Conservation (phyloP, 306 rosid species). For the Acmispon strigosus region DNA sequence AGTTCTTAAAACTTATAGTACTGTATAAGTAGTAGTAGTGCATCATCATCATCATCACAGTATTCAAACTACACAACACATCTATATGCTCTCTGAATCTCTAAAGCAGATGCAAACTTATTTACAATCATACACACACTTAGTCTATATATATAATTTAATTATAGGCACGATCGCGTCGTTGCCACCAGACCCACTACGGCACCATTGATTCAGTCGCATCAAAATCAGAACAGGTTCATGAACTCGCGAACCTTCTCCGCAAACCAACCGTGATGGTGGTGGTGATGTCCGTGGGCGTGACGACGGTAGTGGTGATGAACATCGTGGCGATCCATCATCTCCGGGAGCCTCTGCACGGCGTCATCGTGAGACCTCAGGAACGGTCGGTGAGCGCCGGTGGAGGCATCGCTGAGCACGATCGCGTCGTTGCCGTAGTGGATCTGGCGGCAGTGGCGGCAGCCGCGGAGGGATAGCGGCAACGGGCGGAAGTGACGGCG, state of each 20-base stretch:
- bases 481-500: conserved; percentile 21
- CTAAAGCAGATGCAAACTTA: conserved; percentile 8
- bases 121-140: neutral
- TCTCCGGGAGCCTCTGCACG: too few relatives aligned
- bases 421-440: conserved; percentile 29
- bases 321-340: too few relatives aligned
- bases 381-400: too few relatives aligned
- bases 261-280: conserved; percentile 3
- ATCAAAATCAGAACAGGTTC: conserved; percentile 13
- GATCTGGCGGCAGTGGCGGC: conserved; percentile 29
- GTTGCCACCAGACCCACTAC: too few relatives aligned
- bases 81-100: neutral
- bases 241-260: conserved; percentile 19
- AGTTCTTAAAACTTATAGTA: too few relatives aligned
- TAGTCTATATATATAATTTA: neutral
- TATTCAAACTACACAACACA: neutral
- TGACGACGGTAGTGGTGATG: neutral
- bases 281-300: neutral
- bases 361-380: too few relatives aligned
- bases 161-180: too few relatives aligned
- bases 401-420: neutral
- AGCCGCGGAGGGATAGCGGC: conserved; percentile 8
- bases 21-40: neutral
- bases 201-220: too few relatives aligned
- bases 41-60: too few relatives aligned